Evolutionary conservation across 257 asterid species (phyloP).

Genomic region (Capsicum baccatum): DNA sequence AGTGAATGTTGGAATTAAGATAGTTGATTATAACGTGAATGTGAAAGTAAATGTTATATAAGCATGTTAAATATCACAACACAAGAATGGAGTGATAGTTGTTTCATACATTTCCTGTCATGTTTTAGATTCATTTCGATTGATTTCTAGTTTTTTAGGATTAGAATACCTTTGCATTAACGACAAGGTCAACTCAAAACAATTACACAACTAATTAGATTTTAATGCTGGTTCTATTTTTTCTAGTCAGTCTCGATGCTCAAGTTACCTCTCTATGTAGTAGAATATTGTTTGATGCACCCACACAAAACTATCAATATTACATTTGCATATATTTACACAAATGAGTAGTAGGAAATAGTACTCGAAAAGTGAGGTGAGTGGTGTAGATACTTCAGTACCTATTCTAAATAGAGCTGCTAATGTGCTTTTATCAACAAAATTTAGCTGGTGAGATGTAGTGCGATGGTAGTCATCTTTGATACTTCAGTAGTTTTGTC

Average conservation of each 20-base stretch:
- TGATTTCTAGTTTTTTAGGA: background rate
- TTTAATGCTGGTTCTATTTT: background rate
- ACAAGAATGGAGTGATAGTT: too few species aligned
- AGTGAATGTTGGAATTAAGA: too few species aligned
- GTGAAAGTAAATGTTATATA: too few species aligned
- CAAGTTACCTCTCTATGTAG: background rate
- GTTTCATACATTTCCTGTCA: too few species aligned
- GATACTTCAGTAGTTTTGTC: conserved; percentile 10
- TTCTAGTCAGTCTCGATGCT: background rate
- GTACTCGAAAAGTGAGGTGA: background rate
- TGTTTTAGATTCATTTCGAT: background rate
- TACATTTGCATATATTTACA: background rate
- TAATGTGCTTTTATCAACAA: background rate
- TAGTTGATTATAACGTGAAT: too few species aligned
- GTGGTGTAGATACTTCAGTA: background rate
- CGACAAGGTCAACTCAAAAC: background rate
- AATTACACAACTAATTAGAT: background rate
- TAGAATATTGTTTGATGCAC: background rate
- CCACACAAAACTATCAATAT: background rate
- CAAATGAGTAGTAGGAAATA: background rate
- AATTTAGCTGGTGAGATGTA: background rate
- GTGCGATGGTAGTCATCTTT: background rate
- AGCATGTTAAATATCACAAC: too few species aligned
- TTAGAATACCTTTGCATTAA: background rate
- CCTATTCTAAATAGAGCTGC: background rate